Percentiles rank a stretch among this genome's conserved stretches.
Conservation (phyloP, 768 basidiomycete species). For the Amanita rimosa region DNA sequence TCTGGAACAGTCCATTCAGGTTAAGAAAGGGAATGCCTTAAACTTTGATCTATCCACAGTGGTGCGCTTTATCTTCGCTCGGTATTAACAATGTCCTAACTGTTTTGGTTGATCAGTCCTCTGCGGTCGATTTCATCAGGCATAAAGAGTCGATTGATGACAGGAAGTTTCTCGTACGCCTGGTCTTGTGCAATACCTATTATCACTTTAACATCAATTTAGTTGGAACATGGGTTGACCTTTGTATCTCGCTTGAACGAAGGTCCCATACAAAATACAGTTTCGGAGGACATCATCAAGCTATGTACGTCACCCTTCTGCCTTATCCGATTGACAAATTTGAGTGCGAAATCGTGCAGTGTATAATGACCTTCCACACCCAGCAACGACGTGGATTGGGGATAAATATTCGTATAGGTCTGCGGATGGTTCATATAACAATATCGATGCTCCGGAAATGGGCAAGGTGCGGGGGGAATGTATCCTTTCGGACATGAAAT, state of each 20-base stretch:
- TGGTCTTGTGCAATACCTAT: not conserved
- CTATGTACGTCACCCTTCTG: constrained; percentile 33
- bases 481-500: not conserved
- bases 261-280: constrained; percentile 22
- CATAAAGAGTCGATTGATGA: constrained; percentile 63
- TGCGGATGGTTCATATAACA: constrained; percentile 75
- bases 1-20: constrained; percentile 17
- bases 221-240: constrained; percentile 66
- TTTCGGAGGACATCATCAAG: constrained; percentile 40
- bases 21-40: constrained; percentile 30
- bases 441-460: constrained; percentile 53
- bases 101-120: constrained; percentile 26
- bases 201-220: not conserved
- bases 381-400: constrained; percentile 59
- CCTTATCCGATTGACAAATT: not conserved
- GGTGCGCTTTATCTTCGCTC: constrained; percentile 19
- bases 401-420: constrained; percentile 52
- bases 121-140: constrained; percentile 47
- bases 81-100: not conserved
- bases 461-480: constrained; percentile 35
- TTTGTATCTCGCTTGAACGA: constrained; percentile 50
- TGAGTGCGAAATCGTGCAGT: constrained; percentile 28
- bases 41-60: constrained; percentile 27
- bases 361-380: constrained; percentile 76
- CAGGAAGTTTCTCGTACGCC: constrained; percentile 61